These are phyloP conservation scores for Rhizopogon rudus DNA, from an alignment of 768 basidiomycete species.

Conservation along the genomic window DNA sequence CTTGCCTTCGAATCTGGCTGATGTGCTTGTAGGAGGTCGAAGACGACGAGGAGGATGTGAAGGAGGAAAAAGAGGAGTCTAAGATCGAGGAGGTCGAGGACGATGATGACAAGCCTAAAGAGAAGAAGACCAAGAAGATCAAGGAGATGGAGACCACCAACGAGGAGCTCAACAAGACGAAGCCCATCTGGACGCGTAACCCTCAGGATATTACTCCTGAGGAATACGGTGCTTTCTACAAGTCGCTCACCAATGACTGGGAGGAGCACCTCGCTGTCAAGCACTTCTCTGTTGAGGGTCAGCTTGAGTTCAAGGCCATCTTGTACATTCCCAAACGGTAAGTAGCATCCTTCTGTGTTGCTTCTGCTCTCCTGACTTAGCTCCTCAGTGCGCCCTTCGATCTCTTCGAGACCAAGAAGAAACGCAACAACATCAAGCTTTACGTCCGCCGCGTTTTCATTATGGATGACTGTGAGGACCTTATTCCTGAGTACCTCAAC, in stretches of 20 bases:
- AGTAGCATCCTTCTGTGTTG: slow-evolving; percentile 14
- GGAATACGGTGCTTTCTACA: slow-evolving; percentile 97
- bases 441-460: slow-evolving; percentile 99
- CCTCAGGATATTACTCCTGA: slow-evolving; percentile 89
- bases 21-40: slow-evolving; percentile 65
- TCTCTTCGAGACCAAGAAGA: slow-evolving; percentile 99
- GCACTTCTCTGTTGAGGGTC: slow-evolving; percentile 99
- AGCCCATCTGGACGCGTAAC: slow-evolving; percentile 99
- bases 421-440: slow-evolving; percentile 99
- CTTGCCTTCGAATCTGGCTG: neutral
- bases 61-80: slow-evolving; percentile 69
- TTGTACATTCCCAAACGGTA: slow-evolving; percentile 95
- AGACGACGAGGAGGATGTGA: slow-evolving; percentile 71
- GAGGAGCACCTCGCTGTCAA: slow-evolving; percentile 99
- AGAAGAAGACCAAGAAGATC: slow-evolving; percentile 92
- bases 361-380: slow-evolving; percentile 3
- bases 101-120: slow-evolving; percentile 78
- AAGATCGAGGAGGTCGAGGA: slow-evolving; percentile 85
- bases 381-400: slow-evolving; percentile 87
- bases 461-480: slow-evolving; percentile 99
- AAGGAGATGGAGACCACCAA: slow-evolving; percentile 84
- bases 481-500: slow-evolving; percentile 99
- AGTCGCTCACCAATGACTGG: slow-evolving; percentile 99
- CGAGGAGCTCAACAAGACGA: slow-evolving; percentile 99
- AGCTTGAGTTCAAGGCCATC: slow-evolving; percentile 99